Conservation (phyloP, 106 monocot species). For the Dactylorhiza incarnata region DNA sequence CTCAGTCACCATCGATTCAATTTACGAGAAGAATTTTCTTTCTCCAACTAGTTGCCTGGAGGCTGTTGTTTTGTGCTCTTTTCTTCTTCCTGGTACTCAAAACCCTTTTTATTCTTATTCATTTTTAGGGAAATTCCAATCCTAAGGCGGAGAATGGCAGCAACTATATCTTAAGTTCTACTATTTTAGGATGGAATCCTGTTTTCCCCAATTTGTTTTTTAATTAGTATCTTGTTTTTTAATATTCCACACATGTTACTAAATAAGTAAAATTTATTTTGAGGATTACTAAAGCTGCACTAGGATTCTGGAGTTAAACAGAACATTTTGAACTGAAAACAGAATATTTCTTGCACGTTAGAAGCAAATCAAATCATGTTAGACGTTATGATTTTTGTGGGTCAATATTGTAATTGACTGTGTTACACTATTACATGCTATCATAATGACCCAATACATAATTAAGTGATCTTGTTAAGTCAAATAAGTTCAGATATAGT, state of each 20-base stretch:
- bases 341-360: not conserved
- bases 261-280: not conserved
- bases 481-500: no score
- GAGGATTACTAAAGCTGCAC: not conserved
- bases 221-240: not conserved
- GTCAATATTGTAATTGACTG: no score
- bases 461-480: no score
- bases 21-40: conserved; percentile 89
- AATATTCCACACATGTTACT: not conserved
- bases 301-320: not conserved
- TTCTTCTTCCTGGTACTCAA: conserved; percentile 69
- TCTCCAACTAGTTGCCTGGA: conserved; percentile 55
- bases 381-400: no score
- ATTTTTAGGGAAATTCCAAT: no score
- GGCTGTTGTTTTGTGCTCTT: conserved; percentile 64
- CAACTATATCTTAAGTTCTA: not conserved
- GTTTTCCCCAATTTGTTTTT: not conserved
- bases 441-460: no score
- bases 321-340: not conserved
- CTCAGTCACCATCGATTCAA: conserved; percentile 75
- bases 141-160: not conserved
- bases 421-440: no score
- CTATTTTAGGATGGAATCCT: not conserved
- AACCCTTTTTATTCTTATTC: not conserved
- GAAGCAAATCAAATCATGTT: no score